Base-by-base conservation (phyloP, 2,329 filamentous ascomycete genomes). In the Xylariomycetidae sp. region DNA sequence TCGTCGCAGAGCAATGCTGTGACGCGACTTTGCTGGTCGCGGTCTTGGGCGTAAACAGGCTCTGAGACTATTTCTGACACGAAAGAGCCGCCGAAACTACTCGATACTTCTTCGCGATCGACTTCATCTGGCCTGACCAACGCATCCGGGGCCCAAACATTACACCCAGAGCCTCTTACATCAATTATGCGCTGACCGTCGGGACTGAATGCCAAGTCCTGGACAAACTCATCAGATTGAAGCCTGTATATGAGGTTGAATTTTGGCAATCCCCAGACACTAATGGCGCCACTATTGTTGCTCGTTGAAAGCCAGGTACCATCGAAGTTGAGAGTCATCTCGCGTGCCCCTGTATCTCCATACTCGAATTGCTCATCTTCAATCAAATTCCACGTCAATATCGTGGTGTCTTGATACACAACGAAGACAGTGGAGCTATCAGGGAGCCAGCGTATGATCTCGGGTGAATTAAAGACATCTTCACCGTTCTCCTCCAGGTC, bases 141-240 rank as follows among this genome's bases (percentile, higher is more conserved):
- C n/a, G 19, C 14, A 16, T 28, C 32, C 2, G 32, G 32, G n/a
- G 9, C 32, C 32, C 32, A 34, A 5, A 29, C 26, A 15, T 29
- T 34, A 13, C 32, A 34, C 14, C 9, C 4, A 3, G 32, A 28
- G 5, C 32, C 32, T 6, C 32, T 23, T 4, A 34, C 4, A 12
- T 34, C 32, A 13, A 28, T 28, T 1, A 34, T 14, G 1, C 13
- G 26, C 3, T 4, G 9, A 5, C 25, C 26, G 11, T 34, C 32
- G 3, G 32, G 32, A n/a, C n/a, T n/a, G n/a, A n/a, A n/a, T n/a
- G n/a, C n/a, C n/a, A n/a, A n/a, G n/a, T n/a, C n/a, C n/a, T 4
- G 11, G n/a, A 17, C 27, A 34, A 4, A 15, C 13, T n/a, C 27
- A 12, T 34, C 32, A 11, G 9, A 14, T 7, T 29, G 3, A 3